Conservation (phyloP, 2,329 filamentous ascomycete genomes). For the Thelonectria discophora region DNA sequence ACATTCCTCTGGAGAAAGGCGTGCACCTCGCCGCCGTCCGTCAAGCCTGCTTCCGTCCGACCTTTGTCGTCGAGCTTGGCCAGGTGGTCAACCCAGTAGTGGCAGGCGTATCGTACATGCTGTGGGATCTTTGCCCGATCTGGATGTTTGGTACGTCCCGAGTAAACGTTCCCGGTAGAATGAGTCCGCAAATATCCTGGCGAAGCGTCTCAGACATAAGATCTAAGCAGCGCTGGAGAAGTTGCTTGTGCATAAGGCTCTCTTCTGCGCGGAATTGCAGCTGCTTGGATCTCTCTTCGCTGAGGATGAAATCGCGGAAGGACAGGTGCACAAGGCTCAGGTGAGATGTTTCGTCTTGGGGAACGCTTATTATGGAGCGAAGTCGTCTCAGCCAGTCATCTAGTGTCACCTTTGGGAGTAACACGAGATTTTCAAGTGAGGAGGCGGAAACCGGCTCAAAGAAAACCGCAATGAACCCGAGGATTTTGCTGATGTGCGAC, state of each 20-base stretch:
- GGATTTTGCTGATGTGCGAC: background rate
- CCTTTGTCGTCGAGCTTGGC: background rate
- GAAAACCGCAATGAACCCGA: constrained; percentile 7
- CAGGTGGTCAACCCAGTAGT: constrained; percentile 23
- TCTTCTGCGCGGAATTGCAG: constrained; percentile 7
- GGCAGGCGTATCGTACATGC: constrained; percentile 7
- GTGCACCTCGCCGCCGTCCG: constrained; percentile 12
- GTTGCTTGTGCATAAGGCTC: background rate
- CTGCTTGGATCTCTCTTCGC: background rate
- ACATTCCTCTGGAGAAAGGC: background rate
- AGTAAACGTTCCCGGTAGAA: background rate
- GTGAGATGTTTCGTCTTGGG: background rate
- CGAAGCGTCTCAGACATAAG: constrained; percentile 10
- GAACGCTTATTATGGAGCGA: constrained; percentile 3
- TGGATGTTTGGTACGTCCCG: constrained; percentile 2
- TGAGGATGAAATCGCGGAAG: constrained; percentile 19
- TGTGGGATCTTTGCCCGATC: constrained; percentile 1
- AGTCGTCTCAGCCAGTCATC: background rate
- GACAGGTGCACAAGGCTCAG: constrained; percentile 15
- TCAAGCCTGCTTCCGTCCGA: background rate
- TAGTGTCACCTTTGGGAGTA: background rate
- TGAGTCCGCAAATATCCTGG: constrained; percentile 8
- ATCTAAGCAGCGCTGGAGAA: background rate
- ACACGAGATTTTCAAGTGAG: background rate
- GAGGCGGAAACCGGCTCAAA: constrained; percentile 9